Percentiles rank a stretch among this genome's conserved stretches.
Conservation (phyloP, 257 asterid genomes). For the Solanum pennellii region DNA sequence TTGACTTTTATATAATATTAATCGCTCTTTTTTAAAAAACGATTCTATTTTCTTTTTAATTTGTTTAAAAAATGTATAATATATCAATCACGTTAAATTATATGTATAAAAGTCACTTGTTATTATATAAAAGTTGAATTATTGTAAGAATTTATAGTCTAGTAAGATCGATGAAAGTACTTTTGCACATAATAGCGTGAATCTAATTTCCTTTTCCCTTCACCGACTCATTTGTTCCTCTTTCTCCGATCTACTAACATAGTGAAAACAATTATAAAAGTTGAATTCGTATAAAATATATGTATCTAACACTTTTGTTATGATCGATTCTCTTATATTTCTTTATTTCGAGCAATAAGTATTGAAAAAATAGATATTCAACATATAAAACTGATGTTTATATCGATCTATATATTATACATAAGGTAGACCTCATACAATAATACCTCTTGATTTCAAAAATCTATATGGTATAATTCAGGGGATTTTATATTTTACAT, state of each 20-base stretch:
- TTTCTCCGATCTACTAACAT: not conserved
- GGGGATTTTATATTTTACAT: slow-evolving; percentile 6
- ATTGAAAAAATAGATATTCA: not conserved
- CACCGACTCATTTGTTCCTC: not conserved
- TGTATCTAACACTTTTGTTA: not conserved
- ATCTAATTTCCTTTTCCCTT: no score
- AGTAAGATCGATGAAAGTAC: not conserved
- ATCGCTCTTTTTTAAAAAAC: no score
- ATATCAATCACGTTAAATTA: no score
- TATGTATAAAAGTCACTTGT: no score
- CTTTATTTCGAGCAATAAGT: not conserved
- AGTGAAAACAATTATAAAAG: not conserved
- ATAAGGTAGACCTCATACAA: not conserved
- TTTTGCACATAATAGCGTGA: not conserved
- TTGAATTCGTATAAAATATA: not conserved
- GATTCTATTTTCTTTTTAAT: no score
- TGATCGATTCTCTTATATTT: not conserved
- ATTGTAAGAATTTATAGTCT: not conserved
- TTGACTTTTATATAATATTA: not conserved
- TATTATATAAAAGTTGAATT: no score
- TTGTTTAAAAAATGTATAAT: no score
- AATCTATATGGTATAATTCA: slow-evolving; percentile 16
- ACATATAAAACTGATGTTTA: not conserved
- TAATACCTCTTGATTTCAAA: not conserved
- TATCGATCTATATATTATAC: not conserved